phyloP scores from a whole-genome alignment of 495 filamentous ascomycete genomes.

The Aspergillus mulundensis region DNA sequence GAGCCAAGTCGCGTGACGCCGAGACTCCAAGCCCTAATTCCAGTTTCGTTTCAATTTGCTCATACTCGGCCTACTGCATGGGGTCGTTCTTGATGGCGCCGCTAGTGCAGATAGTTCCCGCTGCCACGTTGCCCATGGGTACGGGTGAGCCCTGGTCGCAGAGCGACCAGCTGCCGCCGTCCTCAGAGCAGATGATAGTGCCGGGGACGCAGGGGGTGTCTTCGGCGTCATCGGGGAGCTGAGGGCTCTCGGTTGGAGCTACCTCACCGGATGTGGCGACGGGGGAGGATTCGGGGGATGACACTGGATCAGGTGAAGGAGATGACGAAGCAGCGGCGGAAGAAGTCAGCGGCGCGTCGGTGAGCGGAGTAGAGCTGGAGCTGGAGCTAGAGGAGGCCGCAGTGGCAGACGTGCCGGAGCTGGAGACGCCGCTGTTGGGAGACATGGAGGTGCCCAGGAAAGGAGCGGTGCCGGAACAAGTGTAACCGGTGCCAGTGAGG shows the following conservation, averaged over 20 bases:
- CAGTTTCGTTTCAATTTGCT: no score
- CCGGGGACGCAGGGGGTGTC: slow-evolving; percentile 23
- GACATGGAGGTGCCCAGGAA: slow-evolving; percentile 20
- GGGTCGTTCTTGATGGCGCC: slow-evolving; percentile 28
- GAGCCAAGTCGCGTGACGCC: not conserved
- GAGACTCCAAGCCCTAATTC: no score
- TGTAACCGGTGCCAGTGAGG: slow-evolving; percentile 29
- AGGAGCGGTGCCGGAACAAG: slow-evolving; percentile 25
- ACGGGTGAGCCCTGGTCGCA: slow-evolving; percentile 32
- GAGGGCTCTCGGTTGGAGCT: slow-evolving; percentile 15
- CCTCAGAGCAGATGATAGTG: slow-evolving; percentile 35
- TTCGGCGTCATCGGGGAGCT: not conserved
- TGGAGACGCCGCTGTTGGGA: not conserved
- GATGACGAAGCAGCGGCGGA: slow-evolving; percentile 1
- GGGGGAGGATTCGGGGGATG: not conserved
- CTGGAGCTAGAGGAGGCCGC: not conserved
- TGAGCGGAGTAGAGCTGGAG: not conserved
- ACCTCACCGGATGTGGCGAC: not conserved
- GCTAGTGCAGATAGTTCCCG: slow-evolving; percentile 34
- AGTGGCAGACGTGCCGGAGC: not conserved
- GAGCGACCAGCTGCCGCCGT: slow-evolving; percentile 35
- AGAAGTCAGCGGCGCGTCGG: slow-evolving; percentile 8
- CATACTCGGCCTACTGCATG: no score
- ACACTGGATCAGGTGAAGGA: not conserved
- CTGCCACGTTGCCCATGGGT: slow-evolving; percentile 39